Evolutionary conservation across 2,329 filamentous ascomycete species (phyloP).

Genomic region (Arthrobotrys entomopaga): DNA sequence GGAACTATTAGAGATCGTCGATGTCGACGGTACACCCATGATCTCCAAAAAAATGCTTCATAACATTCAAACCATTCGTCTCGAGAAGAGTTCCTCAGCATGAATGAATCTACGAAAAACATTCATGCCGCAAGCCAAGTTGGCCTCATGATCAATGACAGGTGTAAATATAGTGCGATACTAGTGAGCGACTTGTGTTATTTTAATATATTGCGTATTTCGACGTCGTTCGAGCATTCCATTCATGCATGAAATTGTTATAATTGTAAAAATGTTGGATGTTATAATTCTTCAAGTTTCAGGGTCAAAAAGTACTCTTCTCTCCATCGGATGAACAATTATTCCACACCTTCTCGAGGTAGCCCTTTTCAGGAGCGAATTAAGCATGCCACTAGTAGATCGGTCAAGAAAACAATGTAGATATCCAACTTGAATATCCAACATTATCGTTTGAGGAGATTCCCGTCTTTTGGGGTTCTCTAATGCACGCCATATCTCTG

Average conservation of each 20-base stretch:
- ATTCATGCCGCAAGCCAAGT: not conserved
- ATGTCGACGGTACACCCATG: not conserved
- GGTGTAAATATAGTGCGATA: conserved; percentile 35
- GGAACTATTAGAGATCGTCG: not conserved
- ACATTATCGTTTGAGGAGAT: conserved; percentile 28
- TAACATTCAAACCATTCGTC: not conserved
- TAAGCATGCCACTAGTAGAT: not conserved
- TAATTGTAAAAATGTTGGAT: conserved; percentile 9
- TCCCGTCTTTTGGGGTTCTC: conserved; percentile 5
- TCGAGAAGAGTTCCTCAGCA: conserved; percentile 4
- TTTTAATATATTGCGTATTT: conserved; percentile 16
- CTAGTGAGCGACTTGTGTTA: not conserved
- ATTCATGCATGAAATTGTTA: conserved; percentile 30
- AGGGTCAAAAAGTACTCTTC: conserved; percentile 1
- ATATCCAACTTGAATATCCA: conserved; percentile 19
- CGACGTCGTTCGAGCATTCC: conserved; percentile 30
- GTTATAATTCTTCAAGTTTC: conserved; percentile 15
- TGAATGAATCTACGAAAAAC: not conserved
- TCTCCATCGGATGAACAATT: conserved; percentile 29
- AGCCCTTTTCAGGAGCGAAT: not conserved
- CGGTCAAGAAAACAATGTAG: not conserved
- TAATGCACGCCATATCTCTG: not conserved
- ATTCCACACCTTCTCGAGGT: not conserved
- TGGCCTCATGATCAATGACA: conserved; percentile 43
- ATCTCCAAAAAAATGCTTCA: not conserved